phyloP scores from a whole-genome alignment of 106 monocot species.

The Acorus gramineus region DNA sequence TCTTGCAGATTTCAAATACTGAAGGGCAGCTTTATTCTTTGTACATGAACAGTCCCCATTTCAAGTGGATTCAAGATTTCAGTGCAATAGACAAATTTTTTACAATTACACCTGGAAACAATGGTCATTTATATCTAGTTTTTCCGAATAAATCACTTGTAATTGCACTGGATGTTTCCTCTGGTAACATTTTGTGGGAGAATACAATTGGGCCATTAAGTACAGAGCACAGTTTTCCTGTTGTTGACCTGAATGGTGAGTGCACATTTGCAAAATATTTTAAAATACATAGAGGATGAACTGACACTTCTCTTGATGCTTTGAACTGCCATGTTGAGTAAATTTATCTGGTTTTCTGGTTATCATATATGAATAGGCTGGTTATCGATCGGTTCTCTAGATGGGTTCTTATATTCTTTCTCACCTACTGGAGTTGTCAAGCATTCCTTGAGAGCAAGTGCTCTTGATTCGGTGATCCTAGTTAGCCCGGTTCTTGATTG shows the following conservation, averaged over 20 bases:
- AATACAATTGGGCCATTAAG: slow-evolving; percentile 57
- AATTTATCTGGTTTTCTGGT: no score
- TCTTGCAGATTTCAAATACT: slow-evolving; percentile 58
- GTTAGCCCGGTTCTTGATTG: slow-evolving; percentile 63
- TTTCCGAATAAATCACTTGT: slow-evolving; percentile 46
- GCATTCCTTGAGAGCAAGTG: slow-evolving; percentile 50
- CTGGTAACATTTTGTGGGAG: slow-evolving; percentile 62
- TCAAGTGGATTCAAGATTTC: slow-evolving; percentile 84
- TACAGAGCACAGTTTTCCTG: slow-evolving; percentile 34
- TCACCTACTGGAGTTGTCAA: slow-evolving; percentile 56
- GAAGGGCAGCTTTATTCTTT: slow-evolving; percentile 76
- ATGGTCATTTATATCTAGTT: slow-evolving; percentile 53
- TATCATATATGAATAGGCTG: slow-evolving; percentile 39
- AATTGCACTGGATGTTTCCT: slow-evolving; percentile 64
- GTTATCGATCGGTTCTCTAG: slow-evolving; percentile 86
- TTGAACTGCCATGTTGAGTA: neutral
- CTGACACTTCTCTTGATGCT: neutral
- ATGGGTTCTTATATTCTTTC: slow-evolving; percentile 76
- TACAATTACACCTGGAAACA: slow-evolving; percentile 62
- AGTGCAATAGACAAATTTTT: slow-evolving; percentile 43
- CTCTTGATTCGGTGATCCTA: slow-evolving; percentile 51
- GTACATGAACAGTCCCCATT: slow-evolving; percentile 55
- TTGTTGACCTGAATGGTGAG: slow-evolving; percentile 81
- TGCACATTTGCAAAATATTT: neutral
- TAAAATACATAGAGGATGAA: neutral